Percentiles rank a stretch among this genome's conserved stretches.
These are phyloP conservation scores for Alternaria sp. DNA, from an alignment of 2,329 filamentous ascomycete genomes.

Conservation along the genomic window DNA sequence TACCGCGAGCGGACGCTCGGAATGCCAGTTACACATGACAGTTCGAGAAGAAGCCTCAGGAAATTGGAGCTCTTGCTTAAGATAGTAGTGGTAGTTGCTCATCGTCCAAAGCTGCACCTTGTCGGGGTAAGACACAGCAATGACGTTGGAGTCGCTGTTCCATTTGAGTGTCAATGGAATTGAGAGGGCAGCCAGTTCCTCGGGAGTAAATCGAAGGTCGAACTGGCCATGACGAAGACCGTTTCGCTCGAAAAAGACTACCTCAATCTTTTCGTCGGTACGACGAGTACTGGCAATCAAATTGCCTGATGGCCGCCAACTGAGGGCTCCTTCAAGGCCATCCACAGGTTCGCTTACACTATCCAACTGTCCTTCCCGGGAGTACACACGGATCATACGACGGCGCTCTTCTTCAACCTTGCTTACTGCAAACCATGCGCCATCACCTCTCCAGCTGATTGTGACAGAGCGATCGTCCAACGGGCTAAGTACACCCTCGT, in stretches of 20 bases:
- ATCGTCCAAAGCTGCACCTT: slow-evolving; percentile 94
- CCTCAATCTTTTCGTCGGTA: slow-evolving; percentile 71
- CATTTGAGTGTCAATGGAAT: slow-evolving; percentile 75
- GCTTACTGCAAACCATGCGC: slow-evolving; percentile 88
- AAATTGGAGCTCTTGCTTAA: slow-evolving; percentile 81
- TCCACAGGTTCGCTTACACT: slow-evolving; percentile 96
- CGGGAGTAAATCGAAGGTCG: slow-evolving; percentile 71
- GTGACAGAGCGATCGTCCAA: slow-evolving; percentile 75
- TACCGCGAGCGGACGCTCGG: slow-evolving; percentile 79
- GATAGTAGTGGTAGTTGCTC: slow-evolving; percentile 97
- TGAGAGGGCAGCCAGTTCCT: slow-evolving; percentile 64
- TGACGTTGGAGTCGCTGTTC: slow-evolving; percentile 91
- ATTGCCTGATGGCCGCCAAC: slow-evolving; percentile 92
- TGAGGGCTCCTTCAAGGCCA: slow-evolving; percentile 83
- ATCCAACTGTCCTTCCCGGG: slow-evolving; percentile 86
- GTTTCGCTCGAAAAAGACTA: slow-evolving; percentile 96
- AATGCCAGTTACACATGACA: slow-evolving; percentile 71
- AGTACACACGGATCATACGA: slow-evolving; percentile 87
- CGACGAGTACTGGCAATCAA: slow-evolving; percentile 87
- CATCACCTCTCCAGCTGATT: slow-evolving; percentile 95
- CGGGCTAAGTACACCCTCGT: slow-evolving; percentile 78
- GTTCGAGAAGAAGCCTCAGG: slow-evolving; percentile 29
- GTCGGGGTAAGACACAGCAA: slow-evolving; percentile 79
- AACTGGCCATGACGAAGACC: slow-evolving; percentile 97
- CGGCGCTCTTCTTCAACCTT: slow-evolving; percentile 73